A percentile compares a stretch with the other conserved stretches of the same genome.
These are phyloP conservation scores for Adansonia digitata DNA, from an alignment of 345 rosid species.

Conservation along the genomic window DNA sequence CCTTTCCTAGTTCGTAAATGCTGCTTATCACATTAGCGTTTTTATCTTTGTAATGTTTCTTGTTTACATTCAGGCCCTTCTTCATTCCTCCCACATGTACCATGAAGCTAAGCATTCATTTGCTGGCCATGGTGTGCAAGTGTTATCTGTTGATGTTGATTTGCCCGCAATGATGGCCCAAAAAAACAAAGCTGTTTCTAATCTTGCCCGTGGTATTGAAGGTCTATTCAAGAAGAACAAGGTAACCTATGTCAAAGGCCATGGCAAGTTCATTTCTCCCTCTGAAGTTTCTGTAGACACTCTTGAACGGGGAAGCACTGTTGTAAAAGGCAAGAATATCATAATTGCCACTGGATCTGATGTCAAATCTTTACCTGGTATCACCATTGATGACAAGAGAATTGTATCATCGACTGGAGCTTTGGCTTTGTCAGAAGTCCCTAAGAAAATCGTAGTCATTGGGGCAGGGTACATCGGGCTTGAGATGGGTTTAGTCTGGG, in stretches of 20 bases:
- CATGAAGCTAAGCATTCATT: constrained; percentile 90
- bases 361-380: constrained; percentile 88
- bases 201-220: constrained; percentile 83
- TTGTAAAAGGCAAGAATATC: constrained; percentile 86
- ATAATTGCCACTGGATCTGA: constrained; percentile 94
- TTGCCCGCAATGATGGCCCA: constrained; percentile 93
- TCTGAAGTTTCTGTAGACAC: constrained; percentile 86
- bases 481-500: constrained; percentile 99
- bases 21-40: background rate
- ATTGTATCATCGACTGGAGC: constrained; percentile 98
- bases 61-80: constrained; percentile 61
- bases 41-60: background rate
- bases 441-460: constrained; percentile 88
- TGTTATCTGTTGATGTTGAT: constrained; percentile 86
- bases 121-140: constrained; percentile 75
- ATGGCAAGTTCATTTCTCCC: constrained; percentile 83
- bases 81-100: constrained; percentile 97
- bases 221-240: constrained; percentile 98
- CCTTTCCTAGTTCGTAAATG: background rate
- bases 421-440: constrained; percentile 60
- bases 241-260: constrained; percentile 88
- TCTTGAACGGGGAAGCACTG: constrained; percentile 61
- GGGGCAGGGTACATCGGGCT: constrained; percentile 99
- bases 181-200: constrained; percentile 85
- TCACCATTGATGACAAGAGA: constrained; percentile 86